phyloP scores from a whole-genome alignment of 495 filamentous ascomycete species.

The Durotheca rogersii region DNA sequence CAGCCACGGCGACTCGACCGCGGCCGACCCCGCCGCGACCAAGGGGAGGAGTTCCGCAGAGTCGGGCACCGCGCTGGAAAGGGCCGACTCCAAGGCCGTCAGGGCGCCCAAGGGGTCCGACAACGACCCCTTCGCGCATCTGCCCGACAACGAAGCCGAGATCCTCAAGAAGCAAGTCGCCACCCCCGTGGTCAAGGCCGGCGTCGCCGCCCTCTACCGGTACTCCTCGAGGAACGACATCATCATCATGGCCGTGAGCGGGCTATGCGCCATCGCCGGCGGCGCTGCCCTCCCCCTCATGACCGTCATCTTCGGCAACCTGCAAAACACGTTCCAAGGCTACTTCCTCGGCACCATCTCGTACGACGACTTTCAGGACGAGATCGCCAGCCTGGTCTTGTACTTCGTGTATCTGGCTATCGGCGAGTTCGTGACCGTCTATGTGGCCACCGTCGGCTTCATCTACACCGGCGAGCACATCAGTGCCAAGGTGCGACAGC shows the following conservation, averaged over 20 bases:
- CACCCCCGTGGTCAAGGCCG: conserved; percentile 63
- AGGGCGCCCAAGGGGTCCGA: conserved; percentile 33
- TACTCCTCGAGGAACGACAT: conserved; percentile 77
- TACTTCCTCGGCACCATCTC: conserved; percentile 54
- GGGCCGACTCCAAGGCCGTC: conserved; percentile 54
- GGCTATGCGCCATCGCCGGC: conserved; percentile 69
- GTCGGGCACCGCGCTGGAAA: conserved; percentile 35
- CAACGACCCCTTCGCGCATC: conserved; percentile 56
- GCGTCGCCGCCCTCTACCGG: conserved; percentile 68
- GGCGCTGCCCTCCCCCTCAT: conserved; percentile 85
- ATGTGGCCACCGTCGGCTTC: conserved; percentile 81
- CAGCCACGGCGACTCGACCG: conserved; percentile 36
- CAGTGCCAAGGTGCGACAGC: conserved; percentile 78
- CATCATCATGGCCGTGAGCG: conserved; percentile 66
- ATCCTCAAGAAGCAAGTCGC: conserved; percentile 67
- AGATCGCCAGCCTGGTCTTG: conserved; percentile 66
- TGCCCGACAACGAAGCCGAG: conserved; percentile 49
- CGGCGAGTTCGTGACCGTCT: conserved; percentile 78
- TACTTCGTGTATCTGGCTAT: conserved; percentile 93
- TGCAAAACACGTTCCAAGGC: conserved; percentile 69
- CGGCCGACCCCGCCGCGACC: conserved; percentile 4
- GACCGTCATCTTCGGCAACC: conserved; percentile 80
- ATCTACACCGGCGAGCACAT: conserved; percentile 93
- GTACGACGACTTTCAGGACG: conserved; percentile 56
- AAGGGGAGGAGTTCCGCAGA: conserved; percentile 14